Conservation (phyloP, 805 yeast genomes). For the Monosporozyma servazzii region DNA sequence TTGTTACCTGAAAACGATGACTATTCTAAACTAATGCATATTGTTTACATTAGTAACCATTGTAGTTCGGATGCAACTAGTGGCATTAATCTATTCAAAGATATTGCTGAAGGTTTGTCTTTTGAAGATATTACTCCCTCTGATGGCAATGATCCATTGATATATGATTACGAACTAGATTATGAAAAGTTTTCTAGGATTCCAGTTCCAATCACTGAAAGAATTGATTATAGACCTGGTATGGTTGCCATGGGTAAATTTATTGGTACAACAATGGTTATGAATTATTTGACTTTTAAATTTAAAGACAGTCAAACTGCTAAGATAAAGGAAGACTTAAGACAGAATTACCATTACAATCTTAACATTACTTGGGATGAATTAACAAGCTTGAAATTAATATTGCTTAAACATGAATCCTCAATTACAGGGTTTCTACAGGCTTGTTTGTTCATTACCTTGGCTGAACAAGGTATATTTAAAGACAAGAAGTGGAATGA, state of each 20-base stretch:
- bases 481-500: conserved; percentile 12
- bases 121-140: neutral
- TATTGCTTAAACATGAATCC: conserved; percentile 9
- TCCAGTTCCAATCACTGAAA: conserved; percentile 18
- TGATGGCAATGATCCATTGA: neutral
- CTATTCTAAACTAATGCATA: neutral
- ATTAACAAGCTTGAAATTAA: conserved; percentile 7
- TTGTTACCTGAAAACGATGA: conserved; percentile 8
- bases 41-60: conserved; percentile 19
- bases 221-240: conserved; percentile 14
- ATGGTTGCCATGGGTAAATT: conserved; percentile 9
- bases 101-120: conserved; percentile 9
- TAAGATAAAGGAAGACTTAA: conserved; percentile 4
- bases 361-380: conserved; percentile 9
- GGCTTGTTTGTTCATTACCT: conserved; percentile 15
- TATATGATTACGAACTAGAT: conserved; percentile 15
- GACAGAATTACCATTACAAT: conserved; percentile 7
- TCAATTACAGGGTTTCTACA: conserved; percentile 24
- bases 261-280: conserved; percentile 8
- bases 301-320: conserved; percentile 4
- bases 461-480: conserved; percentile 14
- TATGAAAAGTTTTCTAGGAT: conserved; percentile 7
- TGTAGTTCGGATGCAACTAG: conserved; percentile 20
- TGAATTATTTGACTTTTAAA: conserved; percentile 10
- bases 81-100: conserved; percentile 17